These are phyloP conservation scores for Acanthamoeba royreba DNA, from an alignment of 208 protist genomes.

Conservation along the genomic window DNA sequence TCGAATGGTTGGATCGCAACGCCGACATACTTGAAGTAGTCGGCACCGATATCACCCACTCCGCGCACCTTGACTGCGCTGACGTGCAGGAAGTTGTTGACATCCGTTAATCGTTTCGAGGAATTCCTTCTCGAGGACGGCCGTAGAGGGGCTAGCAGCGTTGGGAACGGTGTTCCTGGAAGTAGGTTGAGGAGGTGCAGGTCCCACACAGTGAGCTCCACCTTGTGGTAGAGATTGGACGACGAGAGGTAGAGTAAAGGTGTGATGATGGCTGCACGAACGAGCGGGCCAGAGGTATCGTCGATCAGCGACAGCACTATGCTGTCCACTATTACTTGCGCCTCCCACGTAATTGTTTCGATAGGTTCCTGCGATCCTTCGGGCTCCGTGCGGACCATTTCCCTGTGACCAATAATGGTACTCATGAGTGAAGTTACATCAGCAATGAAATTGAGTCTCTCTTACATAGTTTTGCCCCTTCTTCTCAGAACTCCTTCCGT, in stretches of 20 bases:
- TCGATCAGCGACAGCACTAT: not conserved
- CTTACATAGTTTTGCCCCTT: not conserved
- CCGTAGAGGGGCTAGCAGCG: not conserved
- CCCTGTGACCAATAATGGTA: not conserved
- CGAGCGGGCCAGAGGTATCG: not conserved
- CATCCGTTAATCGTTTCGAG: not conserved
- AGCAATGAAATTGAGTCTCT: no score
- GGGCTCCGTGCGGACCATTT: not conserved
- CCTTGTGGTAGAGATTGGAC: not conserved
- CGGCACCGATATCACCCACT: not conserved
- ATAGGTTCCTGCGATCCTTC: not conserved
- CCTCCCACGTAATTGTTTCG: not conserved
- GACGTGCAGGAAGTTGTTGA: not conserved
- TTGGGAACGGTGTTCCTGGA: not conserved
- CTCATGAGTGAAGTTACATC: not conserved
- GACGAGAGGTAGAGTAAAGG: not conserved
- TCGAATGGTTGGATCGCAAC: not conserved
- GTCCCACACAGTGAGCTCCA: not conserved
- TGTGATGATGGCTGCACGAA: not conserved
- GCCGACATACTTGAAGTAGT: not conserved
- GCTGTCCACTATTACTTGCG: not conserved
- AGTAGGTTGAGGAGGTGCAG: not conserved
- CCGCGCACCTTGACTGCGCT: not conserved
- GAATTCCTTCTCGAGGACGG: not conserved
- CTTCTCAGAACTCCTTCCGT: not conserved